A percentile compares a stretch with the other conserved stretches of the same genome.
Conservation (phyloP, 1,284 basidiomycete genomes). For the Cryptococcus sp. region DNA sequence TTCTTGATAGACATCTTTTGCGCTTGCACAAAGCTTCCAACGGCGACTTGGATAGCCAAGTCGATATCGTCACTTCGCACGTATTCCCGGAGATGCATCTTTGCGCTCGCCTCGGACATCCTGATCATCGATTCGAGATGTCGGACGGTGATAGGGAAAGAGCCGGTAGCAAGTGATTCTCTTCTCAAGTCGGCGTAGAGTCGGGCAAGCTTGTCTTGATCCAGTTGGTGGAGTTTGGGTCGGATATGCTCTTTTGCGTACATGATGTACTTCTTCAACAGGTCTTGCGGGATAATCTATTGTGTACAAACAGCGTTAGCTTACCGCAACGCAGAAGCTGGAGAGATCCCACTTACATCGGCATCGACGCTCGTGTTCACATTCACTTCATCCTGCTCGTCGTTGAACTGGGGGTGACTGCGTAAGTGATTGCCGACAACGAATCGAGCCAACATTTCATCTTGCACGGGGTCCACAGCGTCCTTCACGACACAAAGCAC, state of each 20-base stretch:
- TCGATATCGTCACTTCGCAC: slow-evolving; percentile 97
- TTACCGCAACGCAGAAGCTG: too few relatives aligned
- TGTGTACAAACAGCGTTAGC: slow-evolving; percentile 4
- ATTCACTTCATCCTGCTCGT: slow-evolving; percentile 78
- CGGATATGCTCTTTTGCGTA: slow-evolving; percentile 91
- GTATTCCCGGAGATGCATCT: slow-evolving; percentile 97
- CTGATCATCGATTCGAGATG: slow-evolving; percentile 99
- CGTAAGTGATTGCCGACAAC: slow-evolving; percentile 94
- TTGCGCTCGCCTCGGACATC: slow-evolving; percentile 97
- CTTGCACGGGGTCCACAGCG: slow-evolving; percentile 92
- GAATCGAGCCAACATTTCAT: slow-evolving; percentile 94
- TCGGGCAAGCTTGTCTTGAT: slow-evolving; percentile 92
- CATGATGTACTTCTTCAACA: slow-evolving; percentile 99
- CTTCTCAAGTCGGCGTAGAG: slow-evolving; percentile 95
- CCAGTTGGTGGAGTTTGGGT: slow-evolving; percentile 91
- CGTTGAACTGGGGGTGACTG: slow-evolving; percentile 90
- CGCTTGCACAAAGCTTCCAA: slow-evolving; percentile 91
- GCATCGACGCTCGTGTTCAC: slow-evolving; percentile 86
- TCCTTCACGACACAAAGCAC: slow-evolving; percentile 98
- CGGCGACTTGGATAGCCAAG: slow-evolving; percentile 90
- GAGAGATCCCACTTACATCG: slow-evolving; percentile 65
- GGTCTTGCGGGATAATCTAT: slow-evolving; percentile 93
- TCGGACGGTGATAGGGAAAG: slow-evolving; percentile 96
- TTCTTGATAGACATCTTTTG: slow-evolving; percentile 99
- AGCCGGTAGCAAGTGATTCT: slow-evolving; percentile 94